A percentile compares a stretch with the other conserved stretches of the same genome.
Conservation (phyloP, 2,329 filamentous ascomycete species). For the Botrytis cinerea region DNA sequence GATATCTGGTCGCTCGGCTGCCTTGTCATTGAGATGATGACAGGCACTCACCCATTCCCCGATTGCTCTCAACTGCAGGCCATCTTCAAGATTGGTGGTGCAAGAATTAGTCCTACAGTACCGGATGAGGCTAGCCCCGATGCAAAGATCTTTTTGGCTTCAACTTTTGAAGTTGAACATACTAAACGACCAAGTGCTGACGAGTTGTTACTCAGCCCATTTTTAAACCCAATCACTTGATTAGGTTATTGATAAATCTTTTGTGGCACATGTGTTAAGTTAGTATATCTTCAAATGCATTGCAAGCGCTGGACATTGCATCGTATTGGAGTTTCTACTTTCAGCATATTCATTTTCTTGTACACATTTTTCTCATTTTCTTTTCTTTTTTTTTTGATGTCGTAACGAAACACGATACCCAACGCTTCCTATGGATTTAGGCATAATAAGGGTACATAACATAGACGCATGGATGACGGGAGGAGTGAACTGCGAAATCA, state of each 20-base stretch:
- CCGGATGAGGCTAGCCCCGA: slow-evolving; percentile 85
- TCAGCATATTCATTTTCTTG: slow-evolving; percentile 25
- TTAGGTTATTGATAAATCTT: slow-evolving; percentile 1
- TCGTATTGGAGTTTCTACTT: slow-evolving; percentile 28
- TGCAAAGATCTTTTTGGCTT: slow-evolving; percentile 77
- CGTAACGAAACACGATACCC: slow-evolving; percentile 27
- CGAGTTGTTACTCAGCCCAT: slow-evolving; percentile 81
- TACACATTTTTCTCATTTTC: slow-evolving; percentile 21
- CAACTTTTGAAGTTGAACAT: slow-evolving; percentile 95
- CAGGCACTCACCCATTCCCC: slow-evolving; percentile 91
- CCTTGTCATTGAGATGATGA: slow-evolving; percentile 98
- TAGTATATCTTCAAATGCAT: slow-evolving; percentile 28
- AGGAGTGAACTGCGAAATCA: slow-evolving; percentile 17
- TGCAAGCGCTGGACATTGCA: slow-evolving; percentile 35
- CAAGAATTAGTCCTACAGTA: slow-evolving; percentile 82
- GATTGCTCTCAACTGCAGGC: slow-evolving; percentile 96
- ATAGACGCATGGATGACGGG: slow-evolving; percentile 22
- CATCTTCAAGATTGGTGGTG: slow-evolving; percentile 96
- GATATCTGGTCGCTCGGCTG: slow-evolving; percentile 99
- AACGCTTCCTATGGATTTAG: slow-evolving; percentile 21
- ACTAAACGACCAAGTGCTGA: slow-evolving; percentile 89
- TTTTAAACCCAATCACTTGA: slow-evolving; percentile 71
- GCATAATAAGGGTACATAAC: slow-evolving; percentile 23
- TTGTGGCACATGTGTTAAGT: slow-evolving; percentile 17
- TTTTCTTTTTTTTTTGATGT: slow-evolving; percentile 23